These are phyloP conservation scores for Xanthoconium purpureum DNA, from an alignment of 768 basidiomycete genomes.

Conservation along the genomic window DNA sequence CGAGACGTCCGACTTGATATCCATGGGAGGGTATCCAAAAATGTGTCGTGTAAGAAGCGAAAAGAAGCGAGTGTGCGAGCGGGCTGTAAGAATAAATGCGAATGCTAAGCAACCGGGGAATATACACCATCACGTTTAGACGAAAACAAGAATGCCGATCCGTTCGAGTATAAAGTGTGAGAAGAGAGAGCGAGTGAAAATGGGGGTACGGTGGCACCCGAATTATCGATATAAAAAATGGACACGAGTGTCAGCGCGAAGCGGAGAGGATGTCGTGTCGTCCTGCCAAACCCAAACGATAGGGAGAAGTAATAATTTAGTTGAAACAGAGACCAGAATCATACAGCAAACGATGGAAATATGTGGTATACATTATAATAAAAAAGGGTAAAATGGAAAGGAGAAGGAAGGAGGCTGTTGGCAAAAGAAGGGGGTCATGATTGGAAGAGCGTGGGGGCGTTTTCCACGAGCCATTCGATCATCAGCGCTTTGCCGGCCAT, in stretches of 20 bases:
- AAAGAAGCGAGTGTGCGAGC: neutral
- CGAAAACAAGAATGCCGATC: neutral
- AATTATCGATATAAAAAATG: neutral
- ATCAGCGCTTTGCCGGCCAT: constrained; percentile 95
- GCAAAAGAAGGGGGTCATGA: neutral
- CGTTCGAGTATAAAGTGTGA: neutral
- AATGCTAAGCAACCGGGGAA: neutral
- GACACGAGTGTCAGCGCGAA: constrained; percentile 1
- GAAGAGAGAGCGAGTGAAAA: neutral
- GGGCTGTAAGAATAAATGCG: neutral
- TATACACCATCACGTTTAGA: too few species aligned
- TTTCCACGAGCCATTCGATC: constrained; percentile 93
- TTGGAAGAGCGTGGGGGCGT: constrained; percentile 59
- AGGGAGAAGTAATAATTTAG: constrained; percentile 23
- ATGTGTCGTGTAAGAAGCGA: neutral
- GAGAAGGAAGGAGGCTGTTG: neutral
- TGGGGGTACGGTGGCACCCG: neutral
- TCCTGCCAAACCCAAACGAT: constrained; percentile 9
- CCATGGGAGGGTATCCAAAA: constrained; percentile 17
- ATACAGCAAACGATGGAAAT: constrained; percentile 14
- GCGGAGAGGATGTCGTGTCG: neutral
- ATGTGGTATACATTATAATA: constrained; percentile 30
- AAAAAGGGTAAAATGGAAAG: neutral
- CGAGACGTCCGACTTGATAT: neutral
- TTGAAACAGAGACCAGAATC: neutral